phyloP scores from a whole-genome alignment of 352 stramenopile genomes.

The Phytophthora fragariae region DNA sequence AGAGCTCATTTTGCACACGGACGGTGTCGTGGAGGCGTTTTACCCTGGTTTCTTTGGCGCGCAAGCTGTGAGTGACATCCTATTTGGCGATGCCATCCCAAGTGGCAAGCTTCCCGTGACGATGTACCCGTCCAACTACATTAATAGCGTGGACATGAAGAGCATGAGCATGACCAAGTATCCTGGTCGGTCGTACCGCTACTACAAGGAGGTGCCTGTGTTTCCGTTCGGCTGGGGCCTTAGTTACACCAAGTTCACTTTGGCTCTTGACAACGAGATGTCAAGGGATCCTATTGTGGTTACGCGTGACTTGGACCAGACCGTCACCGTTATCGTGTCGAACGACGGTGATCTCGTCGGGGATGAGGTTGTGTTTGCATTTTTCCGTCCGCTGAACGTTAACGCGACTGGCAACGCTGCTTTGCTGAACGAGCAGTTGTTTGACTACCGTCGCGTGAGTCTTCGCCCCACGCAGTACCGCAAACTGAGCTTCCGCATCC shows the following conservation, averaged over 20 bases:
- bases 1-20: constrained; percentile 64
- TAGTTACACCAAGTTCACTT: constrained; percentile 89
- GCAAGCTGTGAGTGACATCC: constrained; percentile 75
- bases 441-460: constrained; percentile 70
- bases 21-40: constrained; percentile 73
- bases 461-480: constrained; percentile 45
- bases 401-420: constrained; percentile 64
- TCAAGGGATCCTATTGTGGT: constrained; percentile 38
- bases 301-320: constrained; percentile 46
- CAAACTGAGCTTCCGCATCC: constrained; percentile 55
- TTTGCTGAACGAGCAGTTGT: constrained; percentile 82
- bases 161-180: constrained; percentile 90
- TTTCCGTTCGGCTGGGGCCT: constrained; percentile 90
- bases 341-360: constrained; percentile 64
- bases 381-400: constrained; percentile 72
- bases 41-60: constrained; percentile 81
- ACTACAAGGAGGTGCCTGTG: constrained; percentile 86
- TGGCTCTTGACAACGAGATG: constrained; percentile 34
- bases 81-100: constrained; percentile 86
- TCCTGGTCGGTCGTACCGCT: constrained; percentile 88
- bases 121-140: constrained; percentile 82
- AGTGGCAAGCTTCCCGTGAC: constrained; percentile 84
- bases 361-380: constrained; percentile 84
- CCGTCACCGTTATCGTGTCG: constrained; percentile 57
- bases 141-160: constrained; percentile 70